Evolutionary conservation across 1,139 yeast genomes (phyloP).

Genomic region (Wickerhamiella pararugosa): DNA sequence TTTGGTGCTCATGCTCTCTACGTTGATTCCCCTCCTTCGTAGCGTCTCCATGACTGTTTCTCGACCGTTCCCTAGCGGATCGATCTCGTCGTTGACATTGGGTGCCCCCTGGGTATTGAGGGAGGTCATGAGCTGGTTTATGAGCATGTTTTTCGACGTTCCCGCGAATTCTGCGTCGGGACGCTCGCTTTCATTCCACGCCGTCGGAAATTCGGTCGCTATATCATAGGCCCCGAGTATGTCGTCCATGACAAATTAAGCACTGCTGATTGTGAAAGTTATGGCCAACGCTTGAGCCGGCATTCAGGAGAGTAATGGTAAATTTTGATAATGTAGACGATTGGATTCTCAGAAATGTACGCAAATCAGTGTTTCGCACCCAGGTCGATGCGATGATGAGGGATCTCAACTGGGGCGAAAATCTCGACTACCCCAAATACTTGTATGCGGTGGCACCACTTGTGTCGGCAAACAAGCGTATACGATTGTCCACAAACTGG

Average conservation of each 20-base stretch:
- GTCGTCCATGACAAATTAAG: constrained; percentile 1
- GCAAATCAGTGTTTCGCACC: no score
- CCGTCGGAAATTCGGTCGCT: constrained; percentile 16
- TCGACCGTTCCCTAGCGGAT: constrained; percentile 25
- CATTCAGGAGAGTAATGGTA: no score
- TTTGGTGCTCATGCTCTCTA: constrained; percentile 14
- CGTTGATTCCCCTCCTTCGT: constrained; percentile 20
- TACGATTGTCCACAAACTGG: no score
- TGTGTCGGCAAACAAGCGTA: no score
- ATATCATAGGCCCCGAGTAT: constrained; percentile 16
- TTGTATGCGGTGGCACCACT: no score
- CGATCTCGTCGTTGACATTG: constrained; percentile 23
- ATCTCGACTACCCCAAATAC: no score
- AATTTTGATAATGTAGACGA: no score
- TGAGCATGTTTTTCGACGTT: constrained; percentile 6
- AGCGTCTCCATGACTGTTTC: constrained; percentile 21
- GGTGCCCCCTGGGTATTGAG: constrained; percentile 5
- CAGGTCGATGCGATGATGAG: no score
- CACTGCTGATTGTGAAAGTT: no score
- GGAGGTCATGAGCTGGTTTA: constrained; percentile 9
- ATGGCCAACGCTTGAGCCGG: no score
- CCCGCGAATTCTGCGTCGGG: constrained; percentile 5
- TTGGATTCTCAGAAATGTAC: no score
- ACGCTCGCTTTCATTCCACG: constrained; percentile 13
- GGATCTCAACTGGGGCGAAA: no score